A percentile compares a stretch with the other conserved stretches of the same genome.
Conservation (phyloP, 257 asterid species). For the Plectranthus barbatus region DNA sequence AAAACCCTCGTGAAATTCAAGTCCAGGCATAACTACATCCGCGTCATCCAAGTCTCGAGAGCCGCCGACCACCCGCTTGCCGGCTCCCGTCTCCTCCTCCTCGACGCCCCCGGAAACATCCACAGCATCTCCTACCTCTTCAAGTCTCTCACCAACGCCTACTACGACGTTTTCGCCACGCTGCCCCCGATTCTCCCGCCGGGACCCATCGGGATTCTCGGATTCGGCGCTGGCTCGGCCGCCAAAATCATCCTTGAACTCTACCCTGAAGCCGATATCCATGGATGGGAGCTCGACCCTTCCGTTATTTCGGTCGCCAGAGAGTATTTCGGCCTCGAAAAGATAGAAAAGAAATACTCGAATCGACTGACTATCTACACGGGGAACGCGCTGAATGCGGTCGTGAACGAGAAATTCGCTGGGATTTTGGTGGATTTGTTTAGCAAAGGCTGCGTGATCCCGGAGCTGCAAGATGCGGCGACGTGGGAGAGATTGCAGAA, state of each 20-base stretch:
- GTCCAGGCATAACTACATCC: conserved; percentile 69
- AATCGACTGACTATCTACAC: conserved; percentile 46
- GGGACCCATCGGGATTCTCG: conserved; percentile 77
- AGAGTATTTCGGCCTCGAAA: conserved; percentile 60
- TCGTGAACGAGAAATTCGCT: conserved; percentile 47
- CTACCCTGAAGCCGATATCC: conserved; percentile 44
- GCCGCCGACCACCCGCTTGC: conserved; percentile 81
- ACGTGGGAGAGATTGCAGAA: conserved; percentile 66
- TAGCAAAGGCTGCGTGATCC: conserved; percentile 63
- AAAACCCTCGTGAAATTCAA: conserved; percentile 74
- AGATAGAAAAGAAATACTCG: conserved; percentile 45
- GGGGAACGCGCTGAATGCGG: conserved; percentile 54
- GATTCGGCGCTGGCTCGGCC: conserved; percentile 88
- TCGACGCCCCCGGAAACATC: conserved; percentile 89
- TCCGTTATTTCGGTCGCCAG: conserved; percentile 66
- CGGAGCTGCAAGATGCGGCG: conserved; percentile 53
- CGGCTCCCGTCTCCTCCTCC: conserved; percentile 77
- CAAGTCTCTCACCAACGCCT: conserved; percentile 59
- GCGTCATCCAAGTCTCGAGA: conserved; percentile 75
- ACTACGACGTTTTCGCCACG: conserved; percentile 81
- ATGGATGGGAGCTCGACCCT: conserved; percentile 87
- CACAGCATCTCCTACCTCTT: conserved; percentile 80
- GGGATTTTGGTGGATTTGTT: conserved; percentile 67
- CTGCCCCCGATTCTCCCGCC: conserved; percentile 74
- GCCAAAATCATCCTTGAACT: conserved; percentile 53